Conservation (phyloP, 108 stramenopile species). For the Cylindrotheca closterium region DNA sequence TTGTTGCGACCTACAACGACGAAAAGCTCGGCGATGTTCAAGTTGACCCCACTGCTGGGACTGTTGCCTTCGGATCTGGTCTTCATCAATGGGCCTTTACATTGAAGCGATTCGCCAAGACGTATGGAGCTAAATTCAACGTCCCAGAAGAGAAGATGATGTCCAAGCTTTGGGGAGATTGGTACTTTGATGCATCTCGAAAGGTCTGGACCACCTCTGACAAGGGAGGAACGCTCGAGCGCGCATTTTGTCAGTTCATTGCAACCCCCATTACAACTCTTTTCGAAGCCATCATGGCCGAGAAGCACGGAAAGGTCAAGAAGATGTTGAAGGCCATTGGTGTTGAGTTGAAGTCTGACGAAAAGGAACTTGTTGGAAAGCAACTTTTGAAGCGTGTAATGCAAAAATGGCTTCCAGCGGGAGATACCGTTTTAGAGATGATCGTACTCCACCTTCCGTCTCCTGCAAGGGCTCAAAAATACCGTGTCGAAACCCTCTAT, state of each 20-base stretch:
- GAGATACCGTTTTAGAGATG: conserved; percentile 99
- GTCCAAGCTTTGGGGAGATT: conserved; percentile 99
- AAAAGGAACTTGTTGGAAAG: conserved; percentile 97
- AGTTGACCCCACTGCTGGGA: conserved; percentile 98
- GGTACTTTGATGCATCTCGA: conserved; percentile 92
- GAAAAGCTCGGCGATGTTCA: conserved; percentile 95
- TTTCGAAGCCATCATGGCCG: conserved; percentile 98
- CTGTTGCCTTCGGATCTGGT: conserved; percentile 99
- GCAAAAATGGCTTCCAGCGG: conserved; percentile 99
- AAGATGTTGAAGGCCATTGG: conserved; percentile 99
- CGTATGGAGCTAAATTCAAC: conserved; percentile 98
- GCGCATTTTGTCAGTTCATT: conserved; percentile 99
- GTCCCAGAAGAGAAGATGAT: conserved; percentile 98
- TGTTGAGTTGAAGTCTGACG: conserved; percentile 94
- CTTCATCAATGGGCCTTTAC: conserved; percentile 99
- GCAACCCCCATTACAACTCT: conserved; percentile 97
- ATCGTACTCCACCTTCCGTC: conserved; percentile 99
- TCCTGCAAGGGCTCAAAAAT: conserved; percentile 92
- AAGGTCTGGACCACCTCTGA: conserved; percentile 93
- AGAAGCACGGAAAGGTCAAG: conserved; percentile 97
- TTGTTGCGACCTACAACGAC: conserved; percentile 99
- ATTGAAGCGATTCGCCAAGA: conserved; percentile 97
- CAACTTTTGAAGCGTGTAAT: conserved; percentile 99
- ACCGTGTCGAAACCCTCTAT: conserved; percentile 98
- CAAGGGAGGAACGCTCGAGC: conserved; percentile 91